These are phyloP conservation scores for Caryocar brasiliense DNA, from an alignment of 441 rosid species.

Conservation along the genomic window DNA sequence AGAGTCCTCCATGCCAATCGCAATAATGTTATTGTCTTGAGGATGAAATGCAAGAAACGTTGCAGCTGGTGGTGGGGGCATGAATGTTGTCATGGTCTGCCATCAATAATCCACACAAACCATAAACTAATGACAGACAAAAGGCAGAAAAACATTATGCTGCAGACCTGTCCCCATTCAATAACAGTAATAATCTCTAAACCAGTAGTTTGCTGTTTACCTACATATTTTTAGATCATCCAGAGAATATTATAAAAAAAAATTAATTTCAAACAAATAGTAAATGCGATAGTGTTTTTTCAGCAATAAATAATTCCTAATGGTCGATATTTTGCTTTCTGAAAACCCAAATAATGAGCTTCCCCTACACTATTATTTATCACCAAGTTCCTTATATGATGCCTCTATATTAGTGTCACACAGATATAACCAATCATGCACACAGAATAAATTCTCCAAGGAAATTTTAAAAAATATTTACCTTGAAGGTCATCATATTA, in stretches of 20 bases:
- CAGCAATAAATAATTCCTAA: too few species aligned
- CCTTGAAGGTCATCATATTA: constrained; percentile 88
- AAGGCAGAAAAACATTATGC: neutral
- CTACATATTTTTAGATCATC: too few species aligned
- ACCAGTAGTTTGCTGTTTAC: too few species aligned
- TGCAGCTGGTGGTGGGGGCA: constrained; percentile 78
- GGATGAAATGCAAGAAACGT: constrained; percentile 79
- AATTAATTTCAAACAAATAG: too few species aligned
- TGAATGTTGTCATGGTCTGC: constrained; percentile 79
- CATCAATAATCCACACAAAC: constrained; percentile 11
- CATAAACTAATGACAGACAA: neutral
- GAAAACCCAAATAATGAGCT: too few species aligned
- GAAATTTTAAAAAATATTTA: constrained; percentile 12
- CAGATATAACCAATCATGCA: neutral
- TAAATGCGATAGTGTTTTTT: too few species aligned
- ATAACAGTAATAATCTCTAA: too few species aligned
- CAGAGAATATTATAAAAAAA: too few species aligned
- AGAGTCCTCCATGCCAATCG: constrained; percentile 76
- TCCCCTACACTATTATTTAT: too few species aligned
- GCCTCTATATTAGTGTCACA: neutral
- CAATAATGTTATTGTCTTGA: constrained; percentile 74
- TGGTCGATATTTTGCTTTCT: too few species aligned
- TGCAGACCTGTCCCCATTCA: neutral
- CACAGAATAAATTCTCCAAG: neutral
- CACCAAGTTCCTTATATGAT: neutral